A percentile compares a stretch with the other conserved stretches of the same genome.
phyloP scores from a whole-genome alignment of 23 red algal genomes.

The Cyanidiococcus yangmingshanensis region DNA sequence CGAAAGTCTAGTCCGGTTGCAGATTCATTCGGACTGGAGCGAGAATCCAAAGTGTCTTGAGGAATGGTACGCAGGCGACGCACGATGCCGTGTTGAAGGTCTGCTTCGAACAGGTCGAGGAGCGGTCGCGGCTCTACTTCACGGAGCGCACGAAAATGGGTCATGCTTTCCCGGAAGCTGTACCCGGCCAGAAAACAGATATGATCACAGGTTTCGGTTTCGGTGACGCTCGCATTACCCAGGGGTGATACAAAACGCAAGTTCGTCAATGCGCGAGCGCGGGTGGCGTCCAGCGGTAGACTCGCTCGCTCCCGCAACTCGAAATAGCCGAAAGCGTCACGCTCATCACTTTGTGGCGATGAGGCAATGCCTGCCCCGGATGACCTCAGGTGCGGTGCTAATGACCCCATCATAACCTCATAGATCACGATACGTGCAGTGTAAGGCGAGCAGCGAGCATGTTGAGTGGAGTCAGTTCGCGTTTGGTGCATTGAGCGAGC shows the following conservation, averaged over 20 bases:
- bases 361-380: background rate
- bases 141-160: background rate
- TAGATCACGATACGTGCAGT: background rate
- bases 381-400: background rate
- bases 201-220: background rate
- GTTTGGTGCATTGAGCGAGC: background rate
- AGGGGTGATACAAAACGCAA: background rate
- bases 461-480: background rate
- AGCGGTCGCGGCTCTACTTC: background rate
- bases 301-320: background rate
- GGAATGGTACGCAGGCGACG: background rate
- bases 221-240: background rate
- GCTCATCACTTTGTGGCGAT: too few relatives aligned
- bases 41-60: background rate
- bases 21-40: background rate
- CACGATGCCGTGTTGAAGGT: background rate
- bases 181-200: slow-evolving; percentile 5
- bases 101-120: background rate
- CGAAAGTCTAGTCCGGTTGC: background rate
- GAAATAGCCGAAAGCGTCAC: too few relatives aligned
- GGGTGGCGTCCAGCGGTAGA: background rate
- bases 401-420: background rate
- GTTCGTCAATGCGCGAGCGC: background rate
- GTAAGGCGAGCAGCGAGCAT: background rate
- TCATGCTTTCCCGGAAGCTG: background rate